Evolutionary conservation across 1,284 basidiomycete species (phyloP).

Genomic region (Ceratobasidium sp.): DNA sequence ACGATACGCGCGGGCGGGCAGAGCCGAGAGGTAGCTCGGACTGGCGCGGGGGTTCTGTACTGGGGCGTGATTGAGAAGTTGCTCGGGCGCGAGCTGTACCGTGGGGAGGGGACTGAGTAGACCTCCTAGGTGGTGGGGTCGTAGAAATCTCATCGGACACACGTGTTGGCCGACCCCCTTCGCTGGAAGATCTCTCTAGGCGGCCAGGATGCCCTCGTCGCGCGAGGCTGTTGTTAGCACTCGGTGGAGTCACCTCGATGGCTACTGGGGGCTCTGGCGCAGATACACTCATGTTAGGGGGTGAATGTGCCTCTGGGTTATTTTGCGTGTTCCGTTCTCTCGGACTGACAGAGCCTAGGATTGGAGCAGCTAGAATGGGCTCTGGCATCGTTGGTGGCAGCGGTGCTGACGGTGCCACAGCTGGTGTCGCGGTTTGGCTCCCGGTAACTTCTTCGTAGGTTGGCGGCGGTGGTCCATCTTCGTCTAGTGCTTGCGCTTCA

Average conservation of each 20-base stretch:
- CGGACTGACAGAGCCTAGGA: background rate
- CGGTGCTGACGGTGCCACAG: background rate
- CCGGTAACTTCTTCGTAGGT: slow-evolving; percentile 36
- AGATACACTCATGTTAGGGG: background rate
- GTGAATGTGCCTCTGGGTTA: background rate
- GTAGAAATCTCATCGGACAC: background rate
- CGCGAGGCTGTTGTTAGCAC: slow-evolving; percentile 6
- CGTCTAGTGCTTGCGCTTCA: background rate
- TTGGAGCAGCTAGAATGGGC: background rate
- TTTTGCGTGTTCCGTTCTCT: background rate
- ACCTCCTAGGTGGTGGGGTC: slow-evolving; percentile 1
- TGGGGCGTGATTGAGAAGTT: slow-evolving; percentile 16
- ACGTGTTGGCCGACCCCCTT: background rate
- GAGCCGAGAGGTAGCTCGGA: background rate
- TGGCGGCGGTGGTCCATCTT: slow-evolving; percentile 31
- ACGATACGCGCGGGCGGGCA: slow-evolving; percentile 14
- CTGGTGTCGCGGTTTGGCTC: slow-evolving; percentile 1
- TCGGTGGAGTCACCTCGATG: slow-evolving; percentile 32
- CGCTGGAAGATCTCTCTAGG: slow-evolving; percentile 17
- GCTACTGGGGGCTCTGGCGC: background rate
- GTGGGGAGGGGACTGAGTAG: background rate
- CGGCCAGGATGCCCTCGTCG: background rate
- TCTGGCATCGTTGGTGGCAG: background rate
- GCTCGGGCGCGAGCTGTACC: slow-evolving; percentile 8
- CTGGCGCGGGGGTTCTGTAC: background rate